Percentiles rank a stretch among this genome's conserved stretches.
These are phyloP conservation scores for Lactuca saligna DNA, from an alignment of 129 eudicot genomes.

Conservation along the genomic window DNA sequence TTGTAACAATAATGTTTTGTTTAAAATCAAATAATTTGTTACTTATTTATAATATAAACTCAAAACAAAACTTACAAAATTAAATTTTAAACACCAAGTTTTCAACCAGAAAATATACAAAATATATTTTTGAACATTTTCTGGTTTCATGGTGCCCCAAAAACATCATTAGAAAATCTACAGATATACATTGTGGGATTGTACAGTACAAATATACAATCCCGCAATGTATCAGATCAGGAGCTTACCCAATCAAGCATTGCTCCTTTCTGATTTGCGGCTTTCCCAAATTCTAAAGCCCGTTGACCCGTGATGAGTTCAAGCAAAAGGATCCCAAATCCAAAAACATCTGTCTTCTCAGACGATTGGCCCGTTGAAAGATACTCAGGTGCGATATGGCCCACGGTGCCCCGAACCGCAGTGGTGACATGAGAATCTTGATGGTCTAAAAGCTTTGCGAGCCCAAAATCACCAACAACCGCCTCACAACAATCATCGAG, in stretches of 20 bases:
- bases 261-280: conserved; percentile 81
- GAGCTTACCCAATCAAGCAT: conserved; percentile 84
- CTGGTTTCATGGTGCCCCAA: neutral
- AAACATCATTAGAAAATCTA: neutral
- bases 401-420: conserved; percentile 89
- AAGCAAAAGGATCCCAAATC: conserved; percentile 81
- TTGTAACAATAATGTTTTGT: too few species aligned
- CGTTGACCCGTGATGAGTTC: conserved; percentile 81
- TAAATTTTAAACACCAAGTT: too few species aligned
- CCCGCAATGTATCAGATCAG: conserved; percentile 6
- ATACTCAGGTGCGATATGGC: conserved; percentile 89
- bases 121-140: neutral
- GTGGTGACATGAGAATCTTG: conserved; percentile 88
- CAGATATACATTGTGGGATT: neutral
- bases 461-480: conserved; percentile 90
- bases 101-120: neutral
- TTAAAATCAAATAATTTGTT: too few species aligned
- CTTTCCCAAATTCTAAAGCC: conserved; percentile 82
- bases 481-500: conserved; percentile 84
- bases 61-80: too few species aligned
- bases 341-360: conserved; percentile 86
- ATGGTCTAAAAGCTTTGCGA: conserved; percentile 88
- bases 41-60: too few species aligned
- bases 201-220: conserved; percentile 4
- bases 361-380: conserved; percentile 93